Percentiles rank a stretch among this genome's conserved stretches.
Evolutionary conservation across 306 rosid species (phyloP).

Genomic region (Prosopis cineraria): DNA sequence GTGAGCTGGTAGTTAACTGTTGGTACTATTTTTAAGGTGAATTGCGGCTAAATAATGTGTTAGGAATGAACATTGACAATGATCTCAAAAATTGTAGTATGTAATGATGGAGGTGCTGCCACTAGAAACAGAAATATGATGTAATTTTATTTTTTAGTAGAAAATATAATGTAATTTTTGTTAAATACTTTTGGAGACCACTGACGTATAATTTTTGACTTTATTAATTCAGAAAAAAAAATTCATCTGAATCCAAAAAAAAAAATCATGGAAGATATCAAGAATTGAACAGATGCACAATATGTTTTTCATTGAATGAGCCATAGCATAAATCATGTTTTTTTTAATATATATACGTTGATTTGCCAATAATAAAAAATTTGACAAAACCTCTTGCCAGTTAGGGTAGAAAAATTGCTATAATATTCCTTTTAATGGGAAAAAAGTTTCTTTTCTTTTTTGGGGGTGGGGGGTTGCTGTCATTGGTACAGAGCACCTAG

Average conservation of each 20-base stretch:
- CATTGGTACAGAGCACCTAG: neutral
- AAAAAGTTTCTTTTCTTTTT: neutral
- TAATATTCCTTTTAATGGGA: neutral
- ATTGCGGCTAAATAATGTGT: neutral
- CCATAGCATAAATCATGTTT: neutral
- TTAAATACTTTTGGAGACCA: neutral
- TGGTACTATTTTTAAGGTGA: neutral
- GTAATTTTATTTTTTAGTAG: neutral
- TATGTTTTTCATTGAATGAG: neutral
- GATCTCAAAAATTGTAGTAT: neutral
- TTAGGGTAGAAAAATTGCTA: neutral
- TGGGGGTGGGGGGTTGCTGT: neutral
- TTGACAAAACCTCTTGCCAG: neutral
- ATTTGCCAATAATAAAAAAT: neutral
- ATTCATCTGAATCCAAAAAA: neutral
- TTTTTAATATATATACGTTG: neutral
- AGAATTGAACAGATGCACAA: neutral
- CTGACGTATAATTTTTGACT: neutral
- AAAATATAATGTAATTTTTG: neutral
- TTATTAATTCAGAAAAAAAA: neutral
- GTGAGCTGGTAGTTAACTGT: neutral
- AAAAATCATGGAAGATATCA: neutral
- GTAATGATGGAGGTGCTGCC: neutral
- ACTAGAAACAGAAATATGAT: neutral
- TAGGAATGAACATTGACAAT: neutral